Conservation (phyloP, 345 rosid species). For the Lepidium africanum region DNA sequence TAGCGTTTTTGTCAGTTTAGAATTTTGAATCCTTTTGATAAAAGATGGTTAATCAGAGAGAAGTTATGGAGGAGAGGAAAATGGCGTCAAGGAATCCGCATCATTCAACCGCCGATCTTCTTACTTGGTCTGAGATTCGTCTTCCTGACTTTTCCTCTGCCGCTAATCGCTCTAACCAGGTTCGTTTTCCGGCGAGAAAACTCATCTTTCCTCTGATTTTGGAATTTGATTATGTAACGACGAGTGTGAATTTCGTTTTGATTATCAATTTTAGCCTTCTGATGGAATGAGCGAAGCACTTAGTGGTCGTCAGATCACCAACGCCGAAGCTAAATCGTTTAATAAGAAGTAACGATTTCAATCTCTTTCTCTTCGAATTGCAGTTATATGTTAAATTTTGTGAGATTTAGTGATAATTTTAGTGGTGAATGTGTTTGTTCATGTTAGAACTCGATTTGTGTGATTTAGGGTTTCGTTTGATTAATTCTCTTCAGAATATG, state of each 20-base stretch:
- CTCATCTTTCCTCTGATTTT: background rate
- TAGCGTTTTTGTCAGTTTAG: background rate
- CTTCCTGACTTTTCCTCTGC: constrained; percentile 27
- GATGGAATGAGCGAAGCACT: constrained; percentile 56
- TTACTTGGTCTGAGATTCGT: constrained; percentile 65
- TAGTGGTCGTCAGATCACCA: constrained; percentile 59
- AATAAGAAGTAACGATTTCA: constrained; percentile 46
- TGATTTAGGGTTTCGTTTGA: constrained; percentile 9
- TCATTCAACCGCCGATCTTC: constrained; percentile 81
- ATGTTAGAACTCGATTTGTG: background rate
- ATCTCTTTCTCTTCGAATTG: background rate
- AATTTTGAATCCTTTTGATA: background rate
- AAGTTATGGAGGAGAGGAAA: constrained; percentile 51
- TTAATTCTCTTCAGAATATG: background rate
- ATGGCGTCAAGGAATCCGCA: constrained; percentile 66
- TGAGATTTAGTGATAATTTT: background rate
- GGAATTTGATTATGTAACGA: background rate
- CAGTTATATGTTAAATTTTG: background rate
- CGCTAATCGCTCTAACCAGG: constrained; percentile 35
- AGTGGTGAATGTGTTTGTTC: background rate
- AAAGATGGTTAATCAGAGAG: background rate
- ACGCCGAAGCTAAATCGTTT: constrained; percentile 51
- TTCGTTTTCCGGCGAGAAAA: background rate
- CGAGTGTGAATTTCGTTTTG: background rate
- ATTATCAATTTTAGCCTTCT: constrained; percentile 35